Percentiles rank a stretch among this genome's conserved stretches.
Evolutionary conservation across 2,329 filamentous ascomycete species (phyloP).

Genomic region (Leptosphaerulina australis): DNA sequence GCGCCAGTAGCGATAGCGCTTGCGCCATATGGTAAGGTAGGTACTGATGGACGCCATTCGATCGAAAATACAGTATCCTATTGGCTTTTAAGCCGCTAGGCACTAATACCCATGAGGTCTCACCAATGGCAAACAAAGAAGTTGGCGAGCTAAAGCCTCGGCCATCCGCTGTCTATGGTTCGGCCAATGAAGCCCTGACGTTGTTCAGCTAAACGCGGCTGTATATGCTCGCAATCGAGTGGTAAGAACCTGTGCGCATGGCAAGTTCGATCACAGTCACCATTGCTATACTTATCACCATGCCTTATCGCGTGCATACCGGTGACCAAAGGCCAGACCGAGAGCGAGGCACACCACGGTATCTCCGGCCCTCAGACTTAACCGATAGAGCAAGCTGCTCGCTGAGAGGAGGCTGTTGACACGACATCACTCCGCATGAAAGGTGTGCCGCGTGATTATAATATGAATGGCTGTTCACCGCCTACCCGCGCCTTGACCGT

Average conservation of each 20-base stretch:
- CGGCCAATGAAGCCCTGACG: conserved; percentile 25
- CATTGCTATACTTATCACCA: conserved; percentile 17
- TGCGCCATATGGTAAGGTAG: conserved; percentile 22
- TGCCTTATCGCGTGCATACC: conserved; percentile 28
- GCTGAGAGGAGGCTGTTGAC: conserved; percentile 2
- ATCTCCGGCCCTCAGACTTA: conserved; percentile 4
- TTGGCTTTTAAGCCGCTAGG: conserved; percentile 18
- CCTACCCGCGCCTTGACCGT: conserved; percentile 5
- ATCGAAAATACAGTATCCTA: conserved; percentile 19
- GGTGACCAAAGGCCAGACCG: conserved; percentile 19
- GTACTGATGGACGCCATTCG: conserved; percentile 17
- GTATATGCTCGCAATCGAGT: conserved; percentile 25
- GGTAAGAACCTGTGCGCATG: conserved; percentile 17
- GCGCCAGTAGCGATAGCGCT: conserved; percentile 20
- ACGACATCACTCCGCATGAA: conserved; percentile 17
- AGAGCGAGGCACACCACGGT: conserved; percentile 1
- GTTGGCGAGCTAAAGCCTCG: conserved; percentile 22
- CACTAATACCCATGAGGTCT: conserved; percentile 17
- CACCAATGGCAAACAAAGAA: conserved; percentile 25
- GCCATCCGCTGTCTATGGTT: conserved; percentile 10
- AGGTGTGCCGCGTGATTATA: conserved; percentile 21
- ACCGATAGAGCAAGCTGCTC: conserved; percentile 15
- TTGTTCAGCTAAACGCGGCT: conserved; percentile 29
- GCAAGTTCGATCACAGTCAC: conserved; percentile 9
- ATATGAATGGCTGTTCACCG: conserved; percentile 8